phyloP scores from a whole-genome alignment of 164 flowering plant genomes.

The Amborella trichopoda region DNA sequence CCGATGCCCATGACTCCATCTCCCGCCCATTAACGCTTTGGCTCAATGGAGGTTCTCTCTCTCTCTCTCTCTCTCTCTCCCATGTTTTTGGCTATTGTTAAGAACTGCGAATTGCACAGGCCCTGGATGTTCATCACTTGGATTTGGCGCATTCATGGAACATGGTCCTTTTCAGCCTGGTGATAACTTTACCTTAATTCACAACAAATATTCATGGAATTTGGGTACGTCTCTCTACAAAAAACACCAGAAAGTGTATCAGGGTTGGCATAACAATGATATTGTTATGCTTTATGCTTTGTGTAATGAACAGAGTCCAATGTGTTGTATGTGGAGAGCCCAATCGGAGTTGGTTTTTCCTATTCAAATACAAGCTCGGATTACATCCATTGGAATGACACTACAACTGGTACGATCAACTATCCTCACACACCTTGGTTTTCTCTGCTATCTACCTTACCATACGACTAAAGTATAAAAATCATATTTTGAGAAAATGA shows the following conservation, averaged over 20 bases:
- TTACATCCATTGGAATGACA: constrained; percentile 28
- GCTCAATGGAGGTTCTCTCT: too few species aligned
- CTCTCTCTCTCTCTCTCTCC: too few species aligned
- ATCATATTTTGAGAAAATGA: too few species aligned
- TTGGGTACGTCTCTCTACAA: constrained; percentile 12
- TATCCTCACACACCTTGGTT: neutral
- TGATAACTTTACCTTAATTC: constrained; percentile 13
- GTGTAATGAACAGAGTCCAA: constrained; percentile 30
- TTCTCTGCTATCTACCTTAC: neutral
- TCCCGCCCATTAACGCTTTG: constrained; percentile 33
- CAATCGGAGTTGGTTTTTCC: constrained; percentile 43
- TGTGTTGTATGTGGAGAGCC: constrained; percentile 35
- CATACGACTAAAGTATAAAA: too few species aligned
- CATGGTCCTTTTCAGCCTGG: constrained; percentile 33
- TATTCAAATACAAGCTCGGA: constrained; percentile 31
- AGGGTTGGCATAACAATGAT: too few species aligned
- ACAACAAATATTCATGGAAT: constrained; percentile 35
- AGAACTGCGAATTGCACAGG: constrained; percentile 12
- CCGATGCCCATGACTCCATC: constrained; percentile 14
- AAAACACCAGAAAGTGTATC: too few species aligned
- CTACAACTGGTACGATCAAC: constrained; percentile 17
- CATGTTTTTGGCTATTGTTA: too few species aligned
- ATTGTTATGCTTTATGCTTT: too few species aligned
- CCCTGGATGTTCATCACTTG: constrained; percentile 42
- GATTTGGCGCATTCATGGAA: constrained; percentile 43